Percentiles rank a stretch among this genome's conserved stretches.
Conservation (phyloP, 768 basidiomycete genomes). For the Leccinum broughii region DNA sequence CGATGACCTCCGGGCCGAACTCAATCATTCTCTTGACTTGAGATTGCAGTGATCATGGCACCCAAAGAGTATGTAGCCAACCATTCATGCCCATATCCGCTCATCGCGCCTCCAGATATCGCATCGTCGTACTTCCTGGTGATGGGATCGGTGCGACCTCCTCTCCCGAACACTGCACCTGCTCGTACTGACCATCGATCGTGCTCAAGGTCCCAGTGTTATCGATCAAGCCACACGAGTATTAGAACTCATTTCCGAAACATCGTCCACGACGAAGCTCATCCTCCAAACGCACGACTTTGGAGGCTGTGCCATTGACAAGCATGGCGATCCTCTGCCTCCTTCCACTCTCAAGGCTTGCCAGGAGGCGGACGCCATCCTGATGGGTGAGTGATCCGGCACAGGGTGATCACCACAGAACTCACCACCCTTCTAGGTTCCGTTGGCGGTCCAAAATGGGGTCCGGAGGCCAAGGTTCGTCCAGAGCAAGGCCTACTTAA, state of each 20-base stretch:
- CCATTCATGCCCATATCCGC: conserved; percentile 3
- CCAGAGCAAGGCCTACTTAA: conserved; percentile 89
- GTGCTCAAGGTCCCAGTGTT: conserved; percentile 79
- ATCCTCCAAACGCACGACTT: conserved; percentile 76
- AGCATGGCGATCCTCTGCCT: conserved; percentile 81
- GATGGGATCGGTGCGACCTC: conserved; percentile 85
- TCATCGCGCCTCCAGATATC: conserved; percentile 55
- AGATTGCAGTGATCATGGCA: conserved; percentile 34
- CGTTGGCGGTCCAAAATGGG: conserved; percentile 99
- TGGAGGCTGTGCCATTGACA: conserved; percentile 93
- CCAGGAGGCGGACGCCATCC: conserved; percentile 90
- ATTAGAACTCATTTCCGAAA: conserved; percentile 66
- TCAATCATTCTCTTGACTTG: neutral
- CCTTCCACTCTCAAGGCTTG: conserved; percentile 84
- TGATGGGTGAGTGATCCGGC: conserved; percentile 70
- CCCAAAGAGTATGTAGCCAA: conserved; percentile 43
- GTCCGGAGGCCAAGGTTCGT: conserved; percentile 80
- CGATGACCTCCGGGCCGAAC: neutral
- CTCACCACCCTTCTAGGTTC: conserved; percentile 59
- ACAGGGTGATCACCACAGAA: neutral
- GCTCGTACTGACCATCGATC: neutral
- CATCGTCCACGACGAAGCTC: conserved; percentile 66
- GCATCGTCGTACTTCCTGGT: conserved; percentile 87
- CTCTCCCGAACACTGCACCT: neutral
- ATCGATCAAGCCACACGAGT: conserved; percentile 82